Conservation (phyloP, 768 basidiomycete genomes). For the Termitomyces sp. region DNA sequence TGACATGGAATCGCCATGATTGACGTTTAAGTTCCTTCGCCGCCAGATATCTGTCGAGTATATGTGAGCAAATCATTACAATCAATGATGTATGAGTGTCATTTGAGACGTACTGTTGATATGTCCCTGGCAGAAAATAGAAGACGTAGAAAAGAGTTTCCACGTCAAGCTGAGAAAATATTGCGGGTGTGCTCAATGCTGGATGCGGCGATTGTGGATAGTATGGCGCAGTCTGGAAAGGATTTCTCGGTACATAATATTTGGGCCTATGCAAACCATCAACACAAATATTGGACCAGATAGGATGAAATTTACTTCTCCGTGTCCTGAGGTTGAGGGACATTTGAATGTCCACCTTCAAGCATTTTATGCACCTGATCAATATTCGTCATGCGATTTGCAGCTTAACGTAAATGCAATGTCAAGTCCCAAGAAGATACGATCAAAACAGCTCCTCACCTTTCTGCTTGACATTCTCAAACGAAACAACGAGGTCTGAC, state of each 20-base stretch:
- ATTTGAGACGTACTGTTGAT: conserved; percentile 75
- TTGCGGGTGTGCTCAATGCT: conserved; percentile 72
- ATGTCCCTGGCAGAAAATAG: conserved; percentile 96
- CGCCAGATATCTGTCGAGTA: conserved; percentile 69
- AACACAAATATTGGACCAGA: conserved; percentile 5
- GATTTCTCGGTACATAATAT: conserved; percentile 93
- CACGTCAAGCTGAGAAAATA: conserved; percentile 90
- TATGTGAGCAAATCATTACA: background rate
- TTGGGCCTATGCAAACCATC: conserved; percentile 61
- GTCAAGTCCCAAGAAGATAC: conserved; percentile 1
- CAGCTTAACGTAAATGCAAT: conserved; percentile 34
- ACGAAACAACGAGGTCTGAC: conserved; percentile 90
- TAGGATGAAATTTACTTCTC: conserved; percentile 63
- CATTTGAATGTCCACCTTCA: conserved; percentile 83
- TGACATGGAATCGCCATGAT: conserved; percentile 99
- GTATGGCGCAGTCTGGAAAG: conserved; percentile 85
- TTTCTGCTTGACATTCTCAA: conserved; percentile 96
- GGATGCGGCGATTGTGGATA: conserved; percentile 89
- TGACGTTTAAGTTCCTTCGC: conserved; percentile 96
- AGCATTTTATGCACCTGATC: conserved; percentile 91
- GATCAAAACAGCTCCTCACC: conserved; percentile 40
- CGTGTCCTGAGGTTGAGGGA: conserved; percentile 91
- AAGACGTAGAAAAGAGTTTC: conserved; percentile 99
- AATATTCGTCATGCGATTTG: conserved; percentile 82
- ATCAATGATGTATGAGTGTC: background rate